phyloP scores from a whole-genome alignment of 2,329 filamentous ascomycete species.

The Delphinella strobiligena region DNA sequence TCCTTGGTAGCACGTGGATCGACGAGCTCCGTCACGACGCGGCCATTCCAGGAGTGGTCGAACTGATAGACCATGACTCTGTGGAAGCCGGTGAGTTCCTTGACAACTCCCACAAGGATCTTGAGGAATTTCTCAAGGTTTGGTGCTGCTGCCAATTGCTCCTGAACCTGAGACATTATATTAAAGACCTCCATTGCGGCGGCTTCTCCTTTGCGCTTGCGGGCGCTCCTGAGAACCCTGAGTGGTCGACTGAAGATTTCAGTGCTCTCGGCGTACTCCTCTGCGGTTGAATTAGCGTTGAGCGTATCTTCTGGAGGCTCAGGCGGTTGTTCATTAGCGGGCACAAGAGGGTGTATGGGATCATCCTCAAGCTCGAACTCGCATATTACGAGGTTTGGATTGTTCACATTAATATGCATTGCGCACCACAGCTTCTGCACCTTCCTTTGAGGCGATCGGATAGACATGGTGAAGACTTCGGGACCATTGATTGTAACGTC shows the following conservation, averaged over 20 bases:
- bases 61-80: conserved; percentile 92
- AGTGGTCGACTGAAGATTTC: conserved; percentile 63
- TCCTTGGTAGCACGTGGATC: conserved; percentile 70
- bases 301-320: conserved; percentile 63
- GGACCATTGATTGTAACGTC: conserved; percentile 67
- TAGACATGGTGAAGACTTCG: conserved; percentile 70
- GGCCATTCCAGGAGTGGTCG: conserved; percentile 68
- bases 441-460: conserved; percentile 46
- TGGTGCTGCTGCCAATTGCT: conserved; percentile 64
- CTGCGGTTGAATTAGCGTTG: conserved; percentile 56
- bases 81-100: conserved; percentile 82
- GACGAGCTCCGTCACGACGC: conserved; percentile 77
- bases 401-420: conserved; percentile 59
- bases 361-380: conserved; percentile 85
- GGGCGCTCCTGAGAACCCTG: conserved; percentile 61
- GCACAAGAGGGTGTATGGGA: conserved; percentile 52
- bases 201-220: conserved; percentile 64
- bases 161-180: conserved; percentile 84
- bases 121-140: conserved; percentile 65
- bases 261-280: conserved; percentile 67
- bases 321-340: conserved; percentile 44
- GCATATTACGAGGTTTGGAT: conserved; percentile 65
- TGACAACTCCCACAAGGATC: conserved; percentile 71
- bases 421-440: conserved; percentile 74
- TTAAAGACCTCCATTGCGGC: conserved; percentile 84